Percentiles rank a stretch among this genome's conserved stretches.
Evolutionary conservation across 1,284 basidiomycete species (phyloP).

Genomic region (Ceratobasidium sp.): DNA sequence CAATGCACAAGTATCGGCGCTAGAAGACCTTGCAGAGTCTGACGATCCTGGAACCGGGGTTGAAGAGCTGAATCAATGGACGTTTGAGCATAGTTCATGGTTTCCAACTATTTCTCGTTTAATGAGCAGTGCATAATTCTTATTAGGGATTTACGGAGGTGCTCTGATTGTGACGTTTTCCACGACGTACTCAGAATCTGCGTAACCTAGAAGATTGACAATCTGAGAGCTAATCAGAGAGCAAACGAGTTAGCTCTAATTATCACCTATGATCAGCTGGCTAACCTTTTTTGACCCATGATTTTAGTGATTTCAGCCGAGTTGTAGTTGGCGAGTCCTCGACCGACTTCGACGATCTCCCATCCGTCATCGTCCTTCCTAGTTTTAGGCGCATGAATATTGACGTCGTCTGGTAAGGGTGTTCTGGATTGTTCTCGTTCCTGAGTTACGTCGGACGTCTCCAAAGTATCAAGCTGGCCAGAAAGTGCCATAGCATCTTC

Average conservation of each 20-base stretch:
- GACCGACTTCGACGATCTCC: slow-evolving; percentile 89
- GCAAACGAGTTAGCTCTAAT: slow-evolving; percentile 36
- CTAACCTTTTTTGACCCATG: slow-evolving; percentile 89
- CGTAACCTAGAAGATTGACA: slow-evolving; percentile 85
- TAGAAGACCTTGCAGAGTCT: background rate
- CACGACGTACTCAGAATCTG: slow-evolving; percentile 95
- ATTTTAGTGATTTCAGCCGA: slow-evolving; percentile 90
- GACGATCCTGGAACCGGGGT: slow-evolving; percentile 1
- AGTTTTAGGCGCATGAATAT: slow-evolving; percentile 42
- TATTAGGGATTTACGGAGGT: slow-evolving; percentile 11
- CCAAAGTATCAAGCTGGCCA: background rate
- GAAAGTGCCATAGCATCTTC: slow-evolving; percentile 29
- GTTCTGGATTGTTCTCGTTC: background rate
- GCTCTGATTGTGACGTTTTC: slow-evolving; percentile 81
- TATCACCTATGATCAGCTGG: slow-evolving; percentile 35
- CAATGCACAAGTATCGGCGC: slow-evolving; percentile 10
- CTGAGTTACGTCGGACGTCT: background rate
- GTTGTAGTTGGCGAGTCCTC: slow-evolving; percentile 96
- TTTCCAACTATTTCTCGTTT: slow-evolving; percentile 36
- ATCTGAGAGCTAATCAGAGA: slow-evolving; percentile 74
- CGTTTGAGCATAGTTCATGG: slow-evolving; percentile 38
- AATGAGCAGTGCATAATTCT: slow-evolving; percentile 32
- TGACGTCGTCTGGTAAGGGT: background rate
- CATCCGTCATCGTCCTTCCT: slow-evolving; percentile 62
- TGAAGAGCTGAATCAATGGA: slow-evolving; percentile 19